Percentiles rank a stretch among this genome's conserved stretches.
Conservation (phyloP, 2,329 filamentous ascomycete genomes). For the Xylaria polymorpha region DNA sequence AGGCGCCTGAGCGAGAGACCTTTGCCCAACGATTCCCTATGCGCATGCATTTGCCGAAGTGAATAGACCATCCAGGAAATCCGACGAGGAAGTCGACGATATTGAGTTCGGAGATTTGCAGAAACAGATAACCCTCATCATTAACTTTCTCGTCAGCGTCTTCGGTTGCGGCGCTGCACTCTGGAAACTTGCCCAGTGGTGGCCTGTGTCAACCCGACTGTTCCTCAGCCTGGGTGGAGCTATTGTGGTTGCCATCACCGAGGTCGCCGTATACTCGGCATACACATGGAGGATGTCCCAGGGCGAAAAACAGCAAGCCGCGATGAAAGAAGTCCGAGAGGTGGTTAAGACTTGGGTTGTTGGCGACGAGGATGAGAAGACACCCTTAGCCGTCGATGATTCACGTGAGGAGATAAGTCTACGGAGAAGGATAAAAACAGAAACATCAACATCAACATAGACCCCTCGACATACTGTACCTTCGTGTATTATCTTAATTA, state of each 20-base stretch:
- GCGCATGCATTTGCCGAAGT: constrained; percentile 67
- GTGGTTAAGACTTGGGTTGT: constrained; percentile 79
- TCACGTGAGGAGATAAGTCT: constrained; percentile 35
- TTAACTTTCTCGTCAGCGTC: constrained; percentile 91
- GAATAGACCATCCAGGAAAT: constrained; percentile 59
- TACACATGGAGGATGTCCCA: constrained; percentile 79
- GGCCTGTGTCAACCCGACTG: constrained; percentile 76
- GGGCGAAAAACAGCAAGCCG: constrained; percentile 71
- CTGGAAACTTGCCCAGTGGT: constrained; percentile 82
- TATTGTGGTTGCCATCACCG: constrained; percentile 76
- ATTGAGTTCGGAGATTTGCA: constrained; percentile 79
- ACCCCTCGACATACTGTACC: not conserved
- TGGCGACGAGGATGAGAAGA: constrained; percentile 50
- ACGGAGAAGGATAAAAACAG: constrained; percentile 37
- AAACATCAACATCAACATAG: constrained; percentile 1
- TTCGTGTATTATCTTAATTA: not conserved
- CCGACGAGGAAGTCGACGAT: constrained; percentile 68
- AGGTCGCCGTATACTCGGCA: constrained; percentile 80
- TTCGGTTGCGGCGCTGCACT: constrained; percentile 80
- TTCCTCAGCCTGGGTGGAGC: constrained; percentile 78
- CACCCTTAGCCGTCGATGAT: constrained; percentile 16
- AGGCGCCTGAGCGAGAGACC: constrained; percentile 64
- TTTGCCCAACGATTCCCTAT: constrained; percentile 69
- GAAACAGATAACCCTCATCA: constrained; percentile 83
- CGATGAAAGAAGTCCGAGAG: constrained; percentile 72